phyloP scores from a whole-genome alignment of 2,329 filamentous ascomycete species.

The Phaeosphaeriaceae sp. region DNA sequence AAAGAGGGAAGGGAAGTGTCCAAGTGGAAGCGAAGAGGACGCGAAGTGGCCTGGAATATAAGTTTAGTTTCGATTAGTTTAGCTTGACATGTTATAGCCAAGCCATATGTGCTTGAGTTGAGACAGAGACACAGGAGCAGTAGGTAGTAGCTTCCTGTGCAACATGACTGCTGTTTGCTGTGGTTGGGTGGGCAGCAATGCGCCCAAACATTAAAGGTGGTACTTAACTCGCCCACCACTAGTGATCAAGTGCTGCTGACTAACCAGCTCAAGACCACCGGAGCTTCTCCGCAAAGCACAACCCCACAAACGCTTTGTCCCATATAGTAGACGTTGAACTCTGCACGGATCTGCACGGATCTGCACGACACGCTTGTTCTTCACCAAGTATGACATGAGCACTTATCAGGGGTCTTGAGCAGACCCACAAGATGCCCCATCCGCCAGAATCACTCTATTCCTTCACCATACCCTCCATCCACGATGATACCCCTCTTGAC shows the following conservation, averaged over 20 bases:
- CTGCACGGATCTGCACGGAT: too few relatives aligned
- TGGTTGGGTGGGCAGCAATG: too few relatives aligned
- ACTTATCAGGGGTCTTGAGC: constrained; percentile 24
- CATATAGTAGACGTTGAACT: neutral
- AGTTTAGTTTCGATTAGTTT: too few relatives aligned
- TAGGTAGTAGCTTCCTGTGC: constrained; percentile 16
- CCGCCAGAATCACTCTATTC: constrained; percentile 52
- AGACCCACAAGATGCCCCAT: constrained; percentile 32
- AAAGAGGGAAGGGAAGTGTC: constrained; percentile 6
- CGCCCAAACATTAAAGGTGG: too few relatives aligned
- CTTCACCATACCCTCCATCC: constrained; percentile 82
- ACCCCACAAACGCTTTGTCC: constrained; percentile 1
- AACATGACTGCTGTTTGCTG: constrained; percentile 6
- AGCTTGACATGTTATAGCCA: too few relatives aligned
- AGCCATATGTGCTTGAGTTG: too few relatives aligned
- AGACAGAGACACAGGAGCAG: constrained; percentile 5
- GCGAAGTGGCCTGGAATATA: too few relatives aligned
- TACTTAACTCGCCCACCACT: too few relatives aligned
- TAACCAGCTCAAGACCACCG: neutral
- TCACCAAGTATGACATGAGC: constrained; percentile 31
- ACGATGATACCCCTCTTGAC: constrained; percentile 77
- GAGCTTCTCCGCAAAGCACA: neutral
- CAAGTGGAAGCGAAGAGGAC: too few relatives aligned
- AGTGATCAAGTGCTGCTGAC: too few relatives aligned
- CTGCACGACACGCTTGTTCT: neutral